These are phyloP conservation scores for Collybiopsis confluens DNA, from an alignment of 768 basidiomycete species.

Conservation along the genomic window DNA sequence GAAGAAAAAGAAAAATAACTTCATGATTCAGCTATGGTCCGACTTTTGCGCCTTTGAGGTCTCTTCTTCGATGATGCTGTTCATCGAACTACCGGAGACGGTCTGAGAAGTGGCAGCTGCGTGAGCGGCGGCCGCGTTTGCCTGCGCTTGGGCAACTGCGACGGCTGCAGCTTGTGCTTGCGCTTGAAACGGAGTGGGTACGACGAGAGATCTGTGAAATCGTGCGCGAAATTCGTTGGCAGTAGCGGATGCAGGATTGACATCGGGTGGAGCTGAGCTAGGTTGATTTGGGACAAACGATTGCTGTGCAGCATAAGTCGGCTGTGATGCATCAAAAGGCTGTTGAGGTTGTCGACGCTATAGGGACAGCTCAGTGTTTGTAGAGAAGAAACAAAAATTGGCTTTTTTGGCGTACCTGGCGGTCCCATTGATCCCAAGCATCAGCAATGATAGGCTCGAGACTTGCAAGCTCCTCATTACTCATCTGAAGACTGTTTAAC, in stretches of 20 bases:
- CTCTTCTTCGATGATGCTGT: neutral
- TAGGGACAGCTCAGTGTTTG: neutral
- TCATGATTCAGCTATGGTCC: neutral
- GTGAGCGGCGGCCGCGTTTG: neutral
- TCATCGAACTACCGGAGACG: conserved; percentile 3
- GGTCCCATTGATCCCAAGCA: conserved; percentile 86
- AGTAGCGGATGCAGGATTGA: conserved; percentile 22
- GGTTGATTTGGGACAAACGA: conserved; percentile 15
- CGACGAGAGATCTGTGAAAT: conserved; percentile 45
- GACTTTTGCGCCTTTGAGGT: neutral
- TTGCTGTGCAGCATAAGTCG: conserved; percentile 22
- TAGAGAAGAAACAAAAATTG: conserved; percentile 8
- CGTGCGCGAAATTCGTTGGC: conserved; percentile 48
- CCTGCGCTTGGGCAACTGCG: conserved; percentile 3
- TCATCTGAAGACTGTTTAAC: conserved; percentile 67
- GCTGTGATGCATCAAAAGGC: conserved; percentile 20
- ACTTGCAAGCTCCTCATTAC: conserved; percentile 73
- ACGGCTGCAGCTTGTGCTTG: conserved; percentile 7
- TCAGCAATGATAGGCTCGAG: conserved; percentile 78
- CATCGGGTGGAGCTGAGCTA: conserved; percentile 23
- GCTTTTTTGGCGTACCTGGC: conserved; percentile 48
- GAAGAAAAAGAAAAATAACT: too few species aligned
- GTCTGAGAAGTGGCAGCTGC: neutral
- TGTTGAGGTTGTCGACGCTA: conserved; percentile 43
- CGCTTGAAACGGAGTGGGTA: conserved; percentile 41